Percentiles rank a stretch among this genome's conserved stretches.
Evolutionary conservation across 768 basidiomycete species (phyloP).

Genomic region (Collybia nuda): DNA sequence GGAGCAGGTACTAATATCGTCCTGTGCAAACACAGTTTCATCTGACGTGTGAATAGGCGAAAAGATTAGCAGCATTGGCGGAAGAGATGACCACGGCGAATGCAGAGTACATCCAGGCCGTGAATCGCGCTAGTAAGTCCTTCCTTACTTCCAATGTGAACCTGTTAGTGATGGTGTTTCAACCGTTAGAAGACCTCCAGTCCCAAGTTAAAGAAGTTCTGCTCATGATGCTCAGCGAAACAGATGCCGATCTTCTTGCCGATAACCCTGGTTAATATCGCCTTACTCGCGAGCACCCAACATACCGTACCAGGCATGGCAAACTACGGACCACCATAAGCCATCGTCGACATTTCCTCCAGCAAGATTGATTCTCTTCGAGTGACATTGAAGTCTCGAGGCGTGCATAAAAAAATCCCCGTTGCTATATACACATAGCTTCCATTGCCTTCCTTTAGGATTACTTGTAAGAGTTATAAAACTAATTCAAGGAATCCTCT

Average conservation of each 20-base stretch:
- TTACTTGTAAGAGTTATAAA: too few species aligned
- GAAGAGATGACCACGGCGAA: conserved; percentile 72
- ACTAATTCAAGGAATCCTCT: too few species aligned
- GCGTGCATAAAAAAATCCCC: too few species aligned
- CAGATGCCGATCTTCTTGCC: conserved; percentile 30
- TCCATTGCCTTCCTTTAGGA: too few species aligned
- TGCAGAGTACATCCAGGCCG: conserved; percentile 69
- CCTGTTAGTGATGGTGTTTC: background rate
- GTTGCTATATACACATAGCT: too few species aligned
- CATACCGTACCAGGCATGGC: too few species aligned
- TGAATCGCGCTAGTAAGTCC: conserved; percentile 73
- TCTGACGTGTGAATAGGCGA: conserved; percentile 44
- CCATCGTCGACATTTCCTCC: too few species aligned
- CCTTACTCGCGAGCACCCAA: background rate
- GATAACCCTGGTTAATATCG: conserved; percentile 3
- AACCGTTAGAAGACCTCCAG: conserved; percentile 54
- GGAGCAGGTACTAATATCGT: conserved; percentile 50
- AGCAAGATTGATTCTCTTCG: too few species aligned
- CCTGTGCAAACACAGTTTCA: background rate
- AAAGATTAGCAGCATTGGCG: conserved; percentile 66
- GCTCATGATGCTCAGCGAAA: conserved; percentile 54
- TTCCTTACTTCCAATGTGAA: background rate
- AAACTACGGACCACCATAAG: too few species aligned
- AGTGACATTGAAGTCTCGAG: too few species aligned
- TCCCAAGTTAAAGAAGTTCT: conserved; percentile 59